Percentiles rank a stretch among this genome's conserved stretches.
These are phyloP conservation scores for Colletotrichum horii DNA, from an alignment of 2,329 filamentous ascomycete genomes.

Conservation along the genomic window DNA sequence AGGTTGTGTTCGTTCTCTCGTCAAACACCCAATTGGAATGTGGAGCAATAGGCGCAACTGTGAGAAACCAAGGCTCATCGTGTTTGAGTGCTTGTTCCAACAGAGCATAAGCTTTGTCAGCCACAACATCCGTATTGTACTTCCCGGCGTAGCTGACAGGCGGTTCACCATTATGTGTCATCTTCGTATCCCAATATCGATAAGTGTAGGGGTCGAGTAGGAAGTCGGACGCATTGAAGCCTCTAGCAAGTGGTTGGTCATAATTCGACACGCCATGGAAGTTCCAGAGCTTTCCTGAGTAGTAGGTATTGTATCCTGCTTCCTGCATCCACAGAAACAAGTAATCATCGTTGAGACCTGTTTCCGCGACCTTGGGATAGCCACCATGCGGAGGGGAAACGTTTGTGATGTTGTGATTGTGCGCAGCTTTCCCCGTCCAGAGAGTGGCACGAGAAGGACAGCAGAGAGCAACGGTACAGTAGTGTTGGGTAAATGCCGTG, in stretches of 20 bases:
- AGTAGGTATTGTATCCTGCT: conserved; percentile 57
- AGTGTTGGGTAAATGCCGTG: conserved; percentile 30
- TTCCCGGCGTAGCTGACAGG: conserved; percentile 57
- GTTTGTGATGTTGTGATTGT: conserved; percentile 31
- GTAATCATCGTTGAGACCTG: conserved; percentile 53
- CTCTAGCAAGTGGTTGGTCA: conserved; percentile 53
- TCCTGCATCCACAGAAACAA: conserved; percentile 56
- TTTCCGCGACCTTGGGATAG: conserved; percentile 54
- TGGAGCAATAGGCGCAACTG: conserved; percentile 43
- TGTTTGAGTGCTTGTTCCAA: conserved; percentile 54
- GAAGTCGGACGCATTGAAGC: conserved; percentile 61
- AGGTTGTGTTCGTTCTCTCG: conserved; percentile 50
- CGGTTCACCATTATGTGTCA: conserved; percentile 19
- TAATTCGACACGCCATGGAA: conserved; percentile 53
- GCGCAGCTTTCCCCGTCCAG: conserved; percentile 28
- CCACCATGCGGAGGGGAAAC: conserved; percentile 21
- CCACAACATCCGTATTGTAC: conserved; percentile 58
- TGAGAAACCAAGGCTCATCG: conserved; percentile 58
- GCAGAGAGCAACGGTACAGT: conserved; percentile 30
- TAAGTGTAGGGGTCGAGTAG: conserved; percentile 72
- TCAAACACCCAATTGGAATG: conserved; percentile 27
- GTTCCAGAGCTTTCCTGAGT: conserved; percentile 60
- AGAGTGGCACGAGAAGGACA: conserved; percentile 30
- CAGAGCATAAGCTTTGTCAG: conserved; percentile 54
- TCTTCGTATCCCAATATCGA: conserved; percentile 66